phyloP scores from a whole-genome alignment of 2,329 filamentous ascomycete genomes.

The Fusarium protoensiforme region DNA sequence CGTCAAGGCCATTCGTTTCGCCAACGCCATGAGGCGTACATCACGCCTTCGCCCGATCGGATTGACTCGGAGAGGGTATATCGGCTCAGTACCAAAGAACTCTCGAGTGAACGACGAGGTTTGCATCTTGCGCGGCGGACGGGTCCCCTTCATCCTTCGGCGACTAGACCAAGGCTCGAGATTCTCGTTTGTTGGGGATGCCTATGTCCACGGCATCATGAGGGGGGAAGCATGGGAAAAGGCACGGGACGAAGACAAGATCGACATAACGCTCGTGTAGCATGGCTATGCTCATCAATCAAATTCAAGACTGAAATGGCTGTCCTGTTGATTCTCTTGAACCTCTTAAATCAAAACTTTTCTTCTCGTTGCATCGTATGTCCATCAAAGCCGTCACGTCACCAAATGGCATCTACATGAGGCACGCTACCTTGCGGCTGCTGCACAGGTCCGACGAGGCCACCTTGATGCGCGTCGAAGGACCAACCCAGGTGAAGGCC shows the following conservation, averaged over 20 bases:
- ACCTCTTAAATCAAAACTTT: conserved; percentile 25
- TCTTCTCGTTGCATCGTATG: conserved; percentile 22
- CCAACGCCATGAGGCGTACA: not conserved
- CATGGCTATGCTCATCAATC: not conserved
- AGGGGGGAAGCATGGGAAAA: not conserved
- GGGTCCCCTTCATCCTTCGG: not conserved
- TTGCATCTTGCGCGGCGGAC: not conserved
- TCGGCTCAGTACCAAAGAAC: not conserved
- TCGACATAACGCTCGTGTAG: not conserved
- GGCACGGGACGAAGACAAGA: not conserved
- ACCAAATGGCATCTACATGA: conserved; percentile 66
- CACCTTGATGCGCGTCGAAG: conserved; percentile 72
- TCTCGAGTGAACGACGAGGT: not conserved
- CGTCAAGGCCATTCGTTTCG: not conserved
- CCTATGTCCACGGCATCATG: not conserved
- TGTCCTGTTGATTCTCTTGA: not conserved
- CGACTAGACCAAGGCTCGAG: not conserved
- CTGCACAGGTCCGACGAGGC: conserved; percentile 75
- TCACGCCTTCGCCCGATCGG: not conserved
- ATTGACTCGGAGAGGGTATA: not conserved
- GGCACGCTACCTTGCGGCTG: conserved; percentile 75
- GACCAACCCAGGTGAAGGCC: conserved; percentile 75
- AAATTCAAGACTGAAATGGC: not conserved
- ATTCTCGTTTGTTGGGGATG: not conserved
- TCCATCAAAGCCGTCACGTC: not conserved